These are phyloP conservation scores for Lachnellula cervina DNA, from an alignment of 2,329 filamentous ascomycete genomes.

Conservation along the genomic window DNA sequence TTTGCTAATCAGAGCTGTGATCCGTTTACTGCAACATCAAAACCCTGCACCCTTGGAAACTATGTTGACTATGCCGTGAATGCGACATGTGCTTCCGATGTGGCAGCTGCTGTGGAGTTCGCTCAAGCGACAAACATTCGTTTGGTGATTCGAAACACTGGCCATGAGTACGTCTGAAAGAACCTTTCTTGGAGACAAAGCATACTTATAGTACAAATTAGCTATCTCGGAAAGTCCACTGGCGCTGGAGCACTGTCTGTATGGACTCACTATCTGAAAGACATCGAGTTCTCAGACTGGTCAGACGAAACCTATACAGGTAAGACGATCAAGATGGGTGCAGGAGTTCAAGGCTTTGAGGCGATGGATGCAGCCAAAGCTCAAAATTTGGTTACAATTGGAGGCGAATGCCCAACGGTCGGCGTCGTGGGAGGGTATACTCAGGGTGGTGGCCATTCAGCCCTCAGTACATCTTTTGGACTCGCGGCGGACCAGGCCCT, in stretches of 20 bases:
- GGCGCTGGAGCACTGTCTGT: constrained; percentile 54
- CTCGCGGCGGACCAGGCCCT: constrained; percentile 56
- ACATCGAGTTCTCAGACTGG: constrained; percentile 38
- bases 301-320: constrained; percentile 42
- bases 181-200: too few relatives aligned
- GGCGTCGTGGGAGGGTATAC: constrained; percentile 55
- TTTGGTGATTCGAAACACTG: constrained; percentile 50
- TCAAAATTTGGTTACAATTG: constrained; percentile 42
- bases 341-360: constrained; percentile 48
- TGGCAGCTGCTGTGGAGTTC: constrained; percentile 34
- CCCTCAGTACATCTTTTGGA: constrained; percentile 50
- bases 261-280: constrained; percentile 53
- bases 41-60: constrained; percentile 36
- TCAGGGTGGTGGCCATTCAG: constrained; percentile 56
- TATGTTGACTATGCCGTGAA: constrained; percentile 33
- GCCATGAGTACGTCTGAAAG: constrained; percentile 41
- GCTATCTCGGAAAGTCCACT: constrained; percentile 52
- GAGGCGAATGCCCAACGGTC: constrained; percentile 52
- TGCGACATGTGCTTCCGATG: constrained; percentile 20
- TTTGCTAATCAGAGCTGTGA: constrained; percentile 36
- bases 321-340: constrained; percentile 47
- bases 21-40: constrained; percentile 32
- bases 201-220: background rate
- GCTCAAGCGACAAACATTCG: constrained; percentile 36
- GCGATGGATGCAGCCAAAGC: constrained; percentile 38